Base-by-base conservation (phyloP, 208 protist species). In the Leishmania mexicana region DNA sequence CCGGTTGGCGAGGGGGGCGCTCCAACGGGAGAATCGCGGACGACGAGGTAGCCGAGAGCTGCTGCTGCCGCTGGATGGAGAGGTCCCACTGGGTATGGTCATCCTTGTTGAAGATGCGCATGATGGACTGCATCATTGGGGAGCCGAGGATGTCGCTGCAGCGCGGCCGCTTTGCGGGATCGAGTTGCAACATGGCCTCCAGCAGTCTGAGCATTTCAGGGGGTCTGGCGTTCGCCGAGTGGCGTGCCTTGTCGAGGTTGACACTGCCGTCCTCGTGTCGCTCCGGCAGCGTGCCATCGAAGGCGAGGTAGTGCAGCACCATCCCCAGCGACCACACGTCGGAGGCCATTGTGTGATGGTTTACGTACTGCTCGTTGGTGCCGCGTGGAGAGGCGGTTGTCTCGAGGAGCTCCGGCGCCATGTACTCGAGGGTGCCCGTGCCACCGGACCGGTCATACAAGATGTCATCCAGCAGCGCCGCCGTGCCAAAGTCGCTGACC, bases 301-400 rank as follows among this genome's bases (percentile, higher is more conserved):
- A 96, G 78, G 90, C 87, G 45, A 98, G 90, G 86, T 94, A 98
- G 83, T 98, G 87, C 51, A 98, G 78, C 62, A 96, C 93, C 90
- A 98, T 95, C 45, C 95, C 95, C 28, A 98, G 88, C n/a, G 93
- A 96, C 92, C 92, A 98, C 64, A 96, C 87, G 78, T 98, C 95
- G 4, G 90, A 89, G 65, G 89, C 91, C 40, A 88, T 91, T 24
- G 93, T 94, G 89, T 96, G 92, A 7, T 79, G 68, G 64, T 95
- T 83, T 19, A 94, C 78, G 76, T 96, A 97, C 19, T 45, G 73
- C 67, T 86, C 85, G 11, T 88, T 65, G 5, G 19, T 17, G 15
- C 83, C 80, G 31, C 78, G 74, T 72, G 75, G 80, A 19, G 78
- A 75, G 45, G 84, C 57, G 17, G 78, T 83, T 60, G 82, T 85